Conservation (phyloP, 2,329 filamentous ascomycete genomes). For the Ophidiomyces ophidiicola region DNA sequence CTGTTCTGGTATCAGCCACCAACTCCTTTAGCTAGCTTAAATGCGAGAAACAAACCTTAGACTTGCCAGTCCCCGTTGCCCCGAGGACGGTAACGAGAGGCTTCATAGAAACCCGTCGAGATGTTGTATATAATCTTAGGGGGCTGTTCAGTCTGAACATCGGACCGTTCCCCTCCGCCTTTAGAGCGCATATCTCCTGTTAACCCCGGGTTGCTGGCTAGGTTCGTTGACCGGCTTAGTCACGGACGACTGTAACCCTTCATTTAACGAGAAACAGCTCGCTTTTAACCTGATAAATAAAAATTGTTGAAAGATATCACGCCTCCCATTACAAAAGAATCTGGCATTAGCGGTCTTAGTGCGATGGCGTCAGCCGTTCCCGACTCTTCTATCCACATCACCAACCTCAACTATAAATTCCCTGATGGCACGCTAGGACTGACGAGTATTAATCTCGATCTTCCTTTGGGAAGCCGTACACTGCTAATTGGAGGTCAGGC, state of each 20-base stretch:
- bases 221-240: no score
- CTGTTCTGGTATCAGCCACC: slow-evolving; percentile 36
- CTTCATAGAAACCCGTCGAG: slow-evolving; percentile 23
- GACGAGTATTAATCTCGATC: slow-evolving; percentile 56
- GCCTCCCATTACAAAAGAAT: neutral
- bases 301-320: no score
- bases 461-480: slow-evolving; percentile 74
- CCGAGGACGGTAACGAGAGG: slow-evolving; percentile 74
- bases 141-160: slow-evolving; percentile 3
- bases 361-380: slow-evolving; percentile 10
- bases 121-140: slow-evolving; percentile 9
- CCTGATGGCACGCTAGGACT: slow-evolving; percentile 74
- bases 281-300: no score
- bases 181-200: neutral
- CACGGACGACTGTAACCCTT: no score
- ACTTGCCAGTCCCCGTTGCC: slow-evolving; percentile 87
- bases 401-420: slow-evolving; percentile 74
- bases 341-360: neutral
- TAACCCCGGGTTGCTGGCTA: neutral
- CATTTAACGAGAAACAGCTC: no score
- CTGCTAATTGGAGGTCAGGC: slow-evolving; percentile 74
- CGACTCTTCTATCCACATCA: slow-evolving; percentile 57
- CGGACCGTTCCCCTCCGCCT: neutral
- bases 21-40: no score
- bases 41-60: slow-evolving; percentile 53